A percentile compares a stretch with the other conserved stretches of the same genome.
Conservation (phyloP, 176 grass and related monocot species). For the Poa annua region DNA sequence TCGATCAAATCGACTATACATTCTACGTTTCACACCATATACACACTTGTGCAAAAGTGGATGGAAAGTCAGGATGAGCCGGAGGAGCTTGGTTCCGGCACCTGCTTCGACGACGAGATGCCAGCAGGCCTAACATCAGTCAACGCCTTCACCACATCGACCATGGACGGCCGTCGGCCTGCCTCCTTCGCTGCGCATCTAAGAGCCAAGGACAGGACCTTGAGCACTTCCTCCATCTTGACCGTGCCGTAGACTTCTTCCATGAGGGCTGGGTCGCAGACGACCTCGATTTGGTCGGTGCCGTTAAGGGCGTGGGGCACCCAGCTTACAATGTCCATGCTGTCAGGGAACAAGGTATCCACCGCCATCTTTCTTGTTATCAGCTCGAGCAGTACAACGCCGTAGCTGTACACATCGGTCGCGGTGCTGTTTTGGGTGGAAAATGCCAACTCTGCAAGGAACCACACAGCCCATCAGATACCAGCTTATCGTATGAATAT, state of each 20-base stretch:
- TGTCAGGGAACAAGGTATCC: conserved; percentile 53
- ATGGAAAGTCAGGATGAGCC: not conserved
- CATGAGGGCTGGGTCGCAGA: conserved; percentile 58
- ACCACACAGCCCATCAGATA: not conserved
- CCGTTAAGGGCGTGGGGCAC: conserved; percentile 40
- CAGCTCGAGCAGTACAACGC: conserved; percentile 82
- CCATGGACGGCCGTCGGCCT: conserved; percentile 57
- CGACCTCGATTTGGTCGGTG: conserved; percentile 43
- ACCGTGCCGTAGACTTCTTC: conserved; percentile 53
- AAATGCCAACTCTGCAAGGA: conserved; percentile 69
- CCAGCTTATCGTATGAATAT: not conserved
- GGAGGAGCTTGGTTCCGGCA: not conserved
- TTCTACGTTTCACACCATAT: not conserved
- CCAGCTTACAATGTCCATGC: conserved; percentile 63
- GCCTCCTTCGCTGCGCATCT: conserved; percentile 50
- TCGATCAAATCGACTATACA: not conserved
- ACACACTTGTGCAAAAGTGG: not conserved
- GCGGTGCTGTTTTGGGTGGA: conserved; percentile 51
- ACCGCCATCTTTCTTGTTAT: conserved; percentile 65
- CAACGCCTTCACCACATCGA: conserved; percentile 60
- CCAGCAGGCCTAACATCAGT: conserved; percentile 31
- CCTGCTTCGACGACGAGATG: conserved; percentile 14
- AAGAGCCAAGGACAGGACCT: conserved; percentile 56
- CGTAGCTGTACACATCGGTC: conserved; percentile 83
- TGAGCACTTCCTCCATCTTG: conserved; percentile 58